These are phyloP conservation scores for Moesziomyces aphidis DNA, from an alignment of 1,284 basidiomycete genomes.

Conservation along the genomic window DNA sequence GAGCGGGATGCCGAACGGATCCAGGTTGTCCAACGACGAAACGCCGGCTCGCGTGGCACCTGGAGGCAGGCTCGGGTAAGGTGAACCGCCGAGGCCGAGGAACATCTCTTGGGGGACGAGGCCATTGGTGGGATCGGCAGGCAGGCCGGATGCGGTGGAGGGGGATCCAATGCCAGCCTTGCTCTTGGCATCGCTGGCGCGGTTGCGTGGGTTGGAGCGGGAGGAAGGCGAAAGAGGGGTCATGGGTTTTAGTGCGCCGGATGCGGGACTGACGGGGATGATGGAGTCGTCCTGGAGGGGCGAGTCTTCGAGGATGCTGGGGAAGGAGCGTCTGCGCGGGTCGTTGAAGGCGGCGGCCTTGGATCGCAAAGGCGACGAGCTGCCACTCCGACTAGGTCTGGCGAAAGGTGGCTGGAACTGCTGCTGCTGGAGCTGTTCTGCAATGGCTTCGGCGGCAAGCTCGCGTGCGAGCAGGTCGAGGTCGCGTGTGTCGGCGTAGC, in stretches of 20 bases:
- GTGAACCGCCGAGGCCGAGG: slow-evolving; percentile 52
- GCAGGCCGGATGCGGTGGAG: background rate
- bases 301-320: slow-evolving; percentile 42
- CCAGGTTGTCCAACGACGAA: slow-evolving; percentile 17
- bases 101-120: slow-evolving; percentile 52
- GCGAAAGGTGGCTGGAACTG: slow-evolving; percentile 27
- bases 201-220: slow-evolving; percentile 5
- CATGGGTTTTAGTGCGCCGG: slow-evolving; percentile 33
- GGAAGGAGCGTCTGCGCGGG: slow-evolving; percentile 44
- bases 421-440: slow-evolving; percentile 30
- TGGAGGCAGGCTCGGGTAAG: slow-evolving; percentile 46
- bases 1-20: slow-evolving; percentile 54
- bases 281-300: slow-evolving; percentile 34
- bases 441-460: slow-evolving; percentile 56
- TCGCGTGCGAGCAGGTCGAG: slow-evolving; percentile 54
- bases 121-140: slow-evolving; percentile 24
- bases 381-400: slow-evolving; percentile 39
- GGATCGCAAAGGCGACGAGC: slow-evolving; percentile 37
- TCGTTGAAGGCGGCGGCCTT: slow-evolving; percentile 31
- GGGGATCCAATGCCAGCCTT: background rate
- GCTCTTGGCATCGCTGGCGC: slow-evolving; percentile 1
- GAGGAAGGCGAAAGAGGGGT: slow-evolving; percentile 14
- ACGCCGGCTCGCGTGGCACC: slow-evolving; percentile 1
- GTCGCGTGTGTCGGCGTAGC: slow-evolving; percentile 56
- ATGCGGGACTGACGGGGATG: slow-evolving; percentile 1